Percentiles rank a stretch among this genome's conserved stretches.
Conservation (phyloP, 768 basidiomycete species). For the Rhizopogon roseolus region DNA sequence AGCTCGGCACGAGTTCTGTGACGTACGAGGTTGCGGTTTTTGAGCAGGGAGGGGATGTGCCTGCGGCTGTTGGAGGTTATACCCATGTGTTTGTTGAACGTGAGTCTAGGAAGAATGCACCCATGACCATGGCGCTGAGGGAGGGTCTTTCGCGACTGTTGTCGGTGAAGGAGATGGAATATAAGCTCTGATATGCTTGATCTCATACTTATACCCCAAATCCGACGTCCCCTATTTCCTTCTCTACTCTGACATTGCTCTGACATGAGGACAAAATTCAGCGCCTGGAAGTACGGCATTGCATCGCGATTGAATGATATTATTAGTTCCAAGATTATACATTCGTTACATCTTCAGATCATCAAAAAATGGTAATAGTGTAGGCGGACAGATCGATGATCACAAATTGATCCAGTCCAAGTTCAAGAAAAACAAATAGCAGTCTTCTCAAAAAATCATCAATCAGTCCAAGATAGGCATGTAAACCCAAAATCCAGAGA, state of each 20-base stretch:
- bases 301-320: not conserved
- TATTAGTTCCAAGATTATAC: not conserved
- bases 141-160: conserved; percentile 35
- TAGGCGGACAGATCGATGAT: not conserved
- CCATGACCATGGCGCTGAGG: conserved; percentile 38
- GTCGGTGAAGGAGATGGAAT: not conserved
- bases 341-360: not conserved
- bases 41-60: conserved; percentile 24
- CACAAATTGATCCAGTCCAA: not conserved
- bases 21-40: conserved; percentile 81
- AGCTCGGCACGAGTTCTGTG: conserved; percentile 71
- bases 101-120: conserved; percentile 47
- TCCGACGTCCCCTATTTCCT: too few relatives aligned
- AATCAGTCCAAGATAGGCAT: not conserved
- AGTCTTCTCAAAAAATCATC: not conserved
- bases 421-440: not conserved
- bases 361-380: not conserved
- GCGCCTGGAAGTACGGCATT: too few relatives aligned
- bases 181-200: conserved; percentile 16
- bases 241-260: not conserved
- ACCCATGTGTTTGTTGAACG: conserved; percentile 83
- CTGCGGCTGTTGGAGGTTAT: conserved; percentile 50
- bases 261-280: too few relatives aligned
- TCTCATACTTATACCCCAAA: not conserved
- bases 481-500: not conserved